These are phyloP conservation scores for Spatholobus suberectus DNA, from an alignment of 306 rosid species.

Conservation along the genomic window DNA sequence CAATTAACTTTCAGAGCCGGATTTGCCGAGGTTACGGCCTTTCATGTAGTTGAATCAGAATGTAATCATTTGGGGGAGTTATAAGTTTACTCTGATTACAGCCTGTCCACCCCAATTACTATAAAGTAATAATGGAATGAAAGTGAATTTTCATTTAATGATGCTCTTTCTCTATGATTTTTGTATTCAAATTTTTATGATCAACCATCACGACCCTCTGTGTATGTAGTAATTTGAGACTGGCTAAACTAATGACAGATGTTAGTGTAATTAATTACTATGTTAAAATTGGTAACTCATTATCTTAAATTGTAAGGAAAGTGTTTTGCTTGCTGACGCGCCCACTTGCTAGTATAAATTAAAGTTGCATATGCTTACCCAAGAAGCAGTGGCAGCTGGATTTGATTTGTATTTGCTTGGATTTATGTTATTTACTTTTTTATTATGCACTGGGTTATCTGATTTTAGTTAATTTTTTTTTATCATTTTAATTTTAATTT, in stretches of 20 bases:
- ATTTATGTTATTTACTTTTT: neutral
- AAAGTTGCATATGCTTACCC: conserved; percentile 11
- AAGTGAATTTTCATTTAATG: neutral
- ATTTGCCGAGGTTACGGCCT: neutral
- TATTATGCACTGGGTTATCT: neutral
- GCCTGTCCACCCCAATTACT: conserved; percentile 24
- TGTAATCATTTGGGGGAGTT: conserved; percentile 33
- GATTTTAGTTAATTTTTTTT: no score
- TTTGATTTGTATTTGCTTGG: neutral
- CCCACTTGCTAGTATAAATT: neutral
- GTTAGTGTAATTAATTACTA: neutral
- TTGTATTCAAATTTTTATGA: neutral
- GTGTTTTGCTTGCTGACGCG: neutral
- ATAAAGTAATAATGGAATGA: conserved; percentile 6
- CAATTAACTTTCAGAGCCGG: no score
- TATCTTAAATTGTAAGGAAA: neutral
- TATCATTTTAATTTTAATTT: no score
- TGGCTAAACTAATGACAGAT: neutral
- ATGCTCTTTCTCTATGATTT: neutral
- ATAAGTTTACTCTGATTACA: conserved; percentile 20
- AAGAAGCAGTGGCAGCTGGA: conserved; percentile 23
- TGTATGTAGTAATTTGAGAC: neutral
- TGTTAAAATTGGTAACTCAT: neutral
- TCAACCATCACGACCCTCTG: neutral
- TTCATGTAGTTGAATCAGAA: neutral